These are phyloP conservation scores for Geotrichum klebahnii DNA, from an alignment of 1,139 yeast genomes.

Conservation along the genomic window DNA sequence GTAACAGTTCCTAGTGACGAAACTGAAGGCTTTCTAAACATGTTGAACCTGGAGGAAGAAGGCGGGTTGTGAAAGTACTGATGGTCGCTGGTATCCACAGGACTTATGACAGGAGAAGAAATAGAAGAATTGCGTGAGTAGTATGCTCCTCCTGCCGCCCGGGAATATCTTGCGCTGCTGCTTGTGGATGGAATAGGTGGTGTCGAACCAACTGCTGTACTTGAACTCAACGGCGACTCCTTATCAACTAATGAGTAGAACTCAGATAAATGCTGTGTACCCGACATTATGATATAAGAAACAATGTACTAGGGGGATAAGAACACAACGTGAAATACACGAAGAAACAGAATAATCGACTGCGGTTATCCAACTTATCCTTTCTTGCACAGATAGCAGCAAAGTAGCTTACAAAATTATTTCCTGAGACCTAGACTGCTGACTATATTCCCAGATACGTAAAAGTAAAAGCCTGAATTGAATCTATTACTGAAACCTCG, in stretches of 20 bases:
- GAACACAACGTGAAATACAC: neutral
- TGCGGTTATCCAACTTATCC: too few relatives aligned
- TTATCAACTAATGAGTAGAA: slow-evolving; percentile 12
- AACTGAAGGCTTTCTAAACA: slow-evolving; percentile 31
- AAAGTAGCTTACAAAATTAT: too few relatives aligned
- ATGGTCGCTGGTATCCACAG: slow-evolving; percentile 14
- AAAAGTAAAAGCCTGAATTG: too few relatives aligned
- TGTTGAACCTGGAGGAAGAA: slow-evolving; percentile 2
- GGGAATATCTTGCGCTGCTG: slow-evolving; percentile 16
- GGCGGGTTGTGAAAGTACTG: slow-evolving; percentile 19
- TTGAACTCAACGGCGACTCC: neutral
- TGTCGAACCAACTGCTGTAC: neutral
- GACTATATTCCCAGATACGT: too few relatives aligned
- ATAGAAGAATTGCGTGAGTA: slow-evolving; percentile 6
- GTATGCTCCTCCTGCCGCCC: slow-evolving; percentile 8
- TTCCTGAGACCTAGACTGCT: too few relatives aligned
- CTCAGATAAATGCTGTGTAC: slow-evolving; percentile 12
- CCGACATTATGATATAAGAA: neutral
- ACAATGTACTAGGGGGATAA: neutral
- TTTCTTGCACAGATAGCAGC: too few relatives aligned
- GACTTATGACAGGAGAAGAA: slow-evolving; percentile 11
- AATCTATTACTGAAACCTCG: too few relatives aligned
- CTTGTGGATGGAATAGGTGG: slow-evolving; percentile 41
- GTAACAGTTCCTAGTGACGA: slow-evolving; percentile 22
- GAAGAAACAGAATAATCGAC: too few relatives aligned